Conservation (phyloP, 441 rosid species). For the Adansonia rubrostipa region DNA sequence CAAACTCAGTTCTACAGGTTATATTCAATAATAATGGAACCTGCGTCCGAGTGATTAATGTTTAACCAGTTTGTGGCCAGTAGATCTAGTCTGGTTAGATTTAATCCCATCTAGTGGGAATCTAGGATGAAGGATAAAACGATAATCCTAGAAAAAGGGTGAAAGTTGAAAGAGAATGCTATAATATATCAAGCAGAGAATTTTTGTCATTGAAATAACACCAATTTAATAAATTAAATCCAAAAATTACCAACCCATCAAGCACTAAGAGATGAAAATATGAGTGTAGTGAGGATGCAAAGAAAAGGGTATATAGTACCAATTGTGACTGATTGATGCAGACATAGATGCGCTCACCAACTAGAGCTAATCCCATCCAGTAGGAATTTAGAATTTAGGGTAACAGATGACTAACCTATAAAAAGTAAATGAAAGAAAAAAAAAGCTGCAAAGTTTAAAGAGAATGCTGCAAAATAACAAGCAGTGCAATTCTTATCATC, state of each 20-base stretch:
- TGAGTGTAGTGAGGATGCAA: not conserved
- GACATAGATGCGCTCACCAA: conserved; percentile 11
- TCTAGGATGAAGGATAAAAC: not conserved
- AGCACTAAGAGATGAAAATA: not conserved
- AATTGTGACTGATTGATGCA: not conserved
- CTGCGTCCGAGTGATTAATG: not conserved
- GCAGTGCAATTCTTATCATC: not conserved
- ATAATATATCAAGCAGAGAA: not conserved
- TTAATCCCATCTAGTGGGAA: conserved; percentile 4
- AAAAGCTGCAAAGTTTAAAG: not conserved
- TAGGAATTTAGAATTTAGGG: not conserved
- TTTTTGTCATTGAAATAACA: not conserved
- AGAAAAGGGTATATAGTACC: conserved; percentile 6
- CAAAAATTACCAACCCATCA: not conserved
- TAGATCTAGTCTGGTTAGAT: not conserved
- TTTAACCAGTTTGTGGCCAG: not conserved
- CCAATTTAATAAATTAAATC: not conserved
- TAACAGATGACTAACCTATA: not conserved
- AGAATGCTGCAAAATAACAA: conserved; percentile 8
- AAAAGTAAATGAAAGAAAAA: not conserved
- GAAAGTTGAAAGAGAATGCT: not conserved
- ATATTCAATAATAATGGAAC: conserved; percentile 8
- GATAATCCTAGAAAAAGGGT: not conserved
- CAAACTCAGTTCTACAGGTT: conserved; percentile 35
- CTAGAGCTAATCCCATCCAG: conserved; percentile 9